Conservation (phyloP, 1,284 basidiomycete species). For the Microbotryum saponariae region DNA sequence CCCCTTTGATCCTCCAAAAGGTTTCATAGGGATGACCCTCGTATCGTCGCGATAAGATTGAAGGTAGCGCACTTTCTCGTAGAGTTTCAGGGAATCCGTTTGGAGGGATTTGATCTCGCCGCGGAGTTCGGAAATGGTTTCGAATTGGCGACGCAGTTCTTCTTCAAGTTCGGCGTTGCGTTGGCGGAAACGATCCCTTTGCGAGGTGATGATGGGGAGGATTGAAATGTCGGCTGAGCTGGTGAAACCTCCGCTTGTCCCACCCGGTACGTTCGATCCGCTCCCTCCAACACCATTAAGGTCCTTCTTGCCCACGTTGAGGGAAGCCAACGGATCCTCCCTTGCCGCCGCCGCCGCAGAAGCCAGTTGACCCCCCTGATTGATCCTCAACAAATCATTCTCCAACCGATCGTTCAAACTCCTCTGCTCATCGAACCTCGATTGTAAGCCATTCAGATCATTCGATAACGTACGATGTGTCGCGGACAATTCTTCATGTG, state of each 20-base stretch:
- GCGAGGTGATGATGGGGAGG: slow-evolving; percentile 89
- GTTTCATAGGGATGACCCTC: slow-evolving; percentile 8
- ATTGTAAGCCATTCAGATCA: slow-evolving; percentile 53
- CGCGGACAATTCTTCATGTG: slow-evolving; percentile 68
- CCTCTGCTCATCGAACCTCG: slow-evolving; percentile 68
- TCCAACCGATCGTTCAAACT: slow-evolving; percentile 81
- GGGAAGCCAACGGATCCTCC: slow-evolving; percentile 55
- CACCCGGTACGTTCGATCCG: slow-evolving; percentile 1
- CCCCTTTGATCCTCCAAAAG: slow-evolving; percentile 34
- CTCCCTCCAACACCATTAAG: slow-evolving; percentile 14
- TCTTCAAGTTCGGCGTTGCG: slow-evolving; percentile 95
- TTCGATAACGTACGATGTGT: slow-evolving; percentile 56
- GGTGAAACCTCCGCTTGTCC: not conserved
- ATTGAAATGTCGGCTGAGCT: slow-evolving; percentile 68
- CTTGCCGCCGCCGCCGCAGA: slow-evolving; percentile 7
- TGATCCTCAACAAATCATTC: slow-evolving; percentile 75
- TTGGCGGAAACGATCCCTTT: slow-evolving; percentile 89
- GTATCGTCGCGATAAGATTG: slow-evolving; percentile 71
- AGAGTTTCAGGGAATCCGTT: slow-evolving; percentile 85
- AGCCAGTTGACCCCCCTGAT: slow-evolving; percentile 43
- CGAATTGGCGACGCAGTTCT: slow-evolving; percentile 90
- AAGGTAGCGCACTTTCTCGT: slow-evolving; percentile 95
- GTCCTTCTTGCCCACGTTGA: slow-evolving; percentile 60
- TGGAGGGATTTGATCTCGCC: slow-evolving; percentile 81
- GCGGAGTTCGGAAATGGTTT: slow-evolving; percentile 80